Base-by-base conservation (phyloP, 2,329 filamentous ascomycete species). In the Hypoxylon sp. region DNA sequence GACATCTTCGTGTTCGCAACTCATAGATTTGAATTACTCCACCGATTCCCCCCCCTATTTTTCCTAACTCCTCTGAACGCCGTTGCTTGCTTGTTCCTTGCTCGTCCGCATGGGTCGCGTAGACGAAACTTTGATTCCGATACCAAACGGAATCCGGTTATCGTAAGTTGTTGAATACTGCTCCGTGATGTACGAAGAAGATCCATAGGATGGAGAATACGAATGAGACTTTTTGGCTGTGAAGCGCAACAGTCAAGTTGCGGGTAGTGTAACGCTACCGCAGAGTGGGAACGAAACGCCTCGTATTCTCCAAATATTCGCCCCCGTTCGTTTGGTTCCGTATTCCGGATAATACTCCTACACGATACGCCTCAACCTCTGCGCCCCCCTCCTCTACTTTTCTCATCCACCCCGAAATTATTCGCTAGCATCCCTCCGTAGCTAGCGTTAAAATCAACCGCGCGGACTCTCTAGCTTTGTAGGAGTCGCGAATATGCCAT, bases 401-500 rank as follows among this genome's bases (percentile, higher is more conserved):
- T 46, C 51, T 49, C 40, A 26, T n/a, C n/a, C 35, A 5, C 36
- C 32, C 25, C 20, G 23, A 49, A 44, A 65, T 63, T 63, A 65
- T 62, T 62, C 59, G 61, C 59, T 62, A 43, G 46, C 40, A 16
- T 51, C 42, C 51, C 26, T 47, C 30, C 61, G 40, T 46, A n/a
- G n/a, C 51, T 54, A 53, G 31, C 50, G 32, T n/a, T 30, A 58
- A 51, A 49, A 35, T 42, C 50, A 51, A 50, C 30, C 48, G 19
- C 32, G 44, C 43, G 16, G 42, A 46, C 42, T 52, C 47, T 43
- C 43, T 45, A 38, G 52, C 38, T 37, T 36, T 29, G 52, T 55
- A 54, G 51, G 49, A 48, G 44, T 51, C 56, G 44, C 47, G 47
- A 52, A 52, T 59, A 52, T 60, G 60, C 62, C 55, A 48, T 56